Conservation (phyloP, 805 yeast species). For the Yarrowia bubula region DNA sequence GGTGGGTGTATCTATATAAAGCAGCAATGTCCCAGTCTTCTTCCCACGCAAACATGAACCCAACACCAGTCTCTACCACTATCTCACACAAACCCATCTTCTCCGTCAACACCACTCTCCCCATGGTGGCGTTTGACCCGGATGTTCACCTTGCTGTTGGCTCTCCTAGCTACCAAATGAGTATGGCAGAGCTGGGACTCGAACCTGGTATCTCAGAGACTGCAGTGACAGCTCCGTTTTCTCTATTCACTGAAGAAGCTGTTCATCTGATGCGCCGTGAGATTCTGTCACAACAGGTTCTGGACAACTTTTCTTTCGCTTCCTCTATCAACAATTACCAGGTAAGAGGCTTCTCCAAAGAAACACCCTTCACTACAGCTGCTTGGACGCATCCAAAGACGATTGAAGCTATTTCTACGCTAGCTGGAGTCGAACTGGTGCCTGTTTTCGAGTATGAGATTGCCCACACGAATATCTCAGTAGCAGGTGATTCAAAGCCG, state of each 20-base stretch:
- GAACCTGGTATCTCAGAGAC: not conserved
- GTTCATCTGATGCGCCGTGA: constrained; percentile 2
- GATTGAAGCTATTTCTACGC: not conserved
- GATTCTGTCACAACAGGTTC: not conserved
- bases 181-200: not conserved
- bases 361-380: constrained; percentile 1
- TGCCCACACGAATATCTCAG: constrained; percentile 6
- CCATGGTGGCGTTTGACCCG: not conserved
- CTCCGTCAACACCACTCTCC: not conserved
- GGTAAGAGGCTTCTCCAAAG: not conserved
- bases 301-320: not conserved
- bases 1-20: not conserved
- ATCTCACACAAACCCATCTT: not conserved
- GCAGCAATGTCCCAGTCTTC: not conserved
- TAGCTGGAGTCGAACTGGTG: not conserved
- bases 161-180: not conserved
- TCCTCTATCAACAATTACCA: constrained; percentile 1
- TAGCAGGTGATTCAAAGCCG: constrained; percentile 37
- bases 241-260: constrained; percentile 6
- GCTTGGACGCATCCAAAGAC: not conserved
- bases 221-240: constrained; percentile 3
- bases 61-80: not conserved
- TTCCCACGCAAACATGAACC: not conserved
- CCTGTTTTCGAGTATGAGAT: constrained; percentile 2
- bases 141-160: not conserved